Conservation (phyloP, 768 basidiomycete species). For the Leccinum truebloodii region DNA sequence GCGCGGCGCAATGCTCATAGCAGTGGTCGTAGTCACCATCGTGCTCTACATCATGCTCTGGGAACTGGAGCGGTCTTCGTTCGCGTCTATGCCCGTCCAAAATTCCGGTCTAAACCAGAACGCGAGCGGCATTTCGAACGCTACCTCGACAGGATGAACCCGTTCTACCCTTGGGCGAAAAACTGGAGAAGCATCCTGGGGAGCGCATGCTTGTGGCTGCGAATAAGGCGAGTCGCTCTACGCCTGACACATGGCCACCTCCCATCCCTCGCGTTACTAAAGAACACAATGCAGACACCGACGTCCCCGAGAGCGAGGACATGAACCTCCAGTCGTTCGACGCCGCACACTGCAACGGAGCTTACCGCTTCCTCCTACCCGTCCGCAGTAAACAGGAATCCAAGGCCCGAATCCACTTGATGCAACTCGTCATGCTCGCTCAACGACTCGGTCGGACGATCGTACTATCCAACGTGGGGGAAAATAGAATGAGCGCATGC, state of each 20-base stretch:
- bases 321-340: conserved; percentile 17
- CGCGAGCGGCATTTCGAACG: too few species aligned
- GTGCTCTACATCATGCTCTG: conserved; percentile 26
- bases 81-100: background rate
- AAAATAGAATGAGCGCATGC: too few species aligned
- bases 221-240: background rate
- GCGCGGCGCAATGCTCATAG: conserved; percentile 17
- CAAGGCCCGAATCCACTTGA: too few species aligned
- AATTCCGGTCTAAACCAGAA: background rate
- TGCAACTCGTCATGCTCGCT: too few species aligned
- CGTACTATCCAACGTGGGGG: too few species aligned
- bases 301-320: background rate
- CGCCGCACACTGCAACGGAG: conserved; percentile 20
- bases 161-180: background rate
- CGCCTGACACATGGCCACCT: conserved; percentile 32
- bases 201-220: background rate
- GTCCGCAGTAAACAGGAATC: too few species aligned
- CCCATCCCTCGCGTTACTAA: conserved; percentile 36
- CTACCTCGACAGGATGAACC: background rate
- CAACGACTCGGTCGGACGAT: too few species aligned
- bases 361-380: conserved; percentile 43
- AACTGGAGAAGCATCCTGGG: background rate
- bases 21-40: conserved; percentile 20
- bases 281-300: conserved; percentile 6
- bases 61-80: conserved; percentile 21